phyloP scores from a whole-genome alignment of 208 protist species.

The Leishmania gerbilli region DNA sequence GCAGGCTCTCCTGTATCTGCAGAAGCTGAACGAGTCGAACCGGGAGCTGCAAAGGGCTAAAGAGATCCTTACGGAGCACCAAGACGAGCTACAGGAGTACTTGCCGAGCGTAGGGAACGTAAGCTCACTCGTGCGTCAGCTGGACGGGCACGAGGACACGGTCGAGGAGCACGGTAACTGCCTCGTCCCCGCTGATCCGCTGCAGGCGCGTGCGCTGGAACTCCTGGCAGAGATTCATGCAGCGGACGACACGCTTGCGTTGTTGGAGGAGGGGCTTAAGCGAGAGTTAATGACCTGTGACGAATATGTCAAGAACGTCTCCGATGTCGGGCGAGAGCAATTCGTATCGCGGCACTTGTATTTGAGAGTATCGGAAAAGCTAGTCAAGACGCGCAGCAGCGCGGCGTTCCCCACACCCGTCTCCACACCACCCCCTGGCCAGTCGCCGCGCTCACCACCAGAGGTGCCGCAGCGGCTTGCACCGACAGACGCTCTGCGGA shows the following conservation, averaged over 20 bases:
- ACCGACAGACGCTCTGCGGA: constrained; percentile 36
- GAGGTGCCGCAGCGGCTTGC: constrained; percentile 38
- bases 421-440: constrained; percentile 6
- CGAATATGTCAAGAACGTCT: constrained; percentile 80
- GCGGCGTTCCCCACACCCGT: background rate
- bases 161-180: constrained; percentile 62
- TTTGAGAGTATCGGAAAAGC: constrained; percentile 40
- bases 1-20: constrained; percentile 46
- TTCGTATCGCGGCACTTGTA: constrained; percentile 79
- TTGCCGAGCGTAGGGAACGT: constrained; percentile 53
- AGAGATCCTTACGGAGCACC: constrained; percentile 41
- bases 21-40: constrained; percentile 49
- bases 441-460: constrained; percentile 8
- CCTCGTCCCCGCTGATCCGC: constrained; percentile 51
- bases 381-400: constrained; percentile 17
- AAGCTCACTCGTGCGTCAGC: constrained; percentile 35
- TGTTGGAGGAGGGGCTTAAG: constrained; percentile 72
- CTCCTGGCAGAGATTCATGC: constrained; percentile 79
- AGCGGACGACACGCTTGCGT: constrained; percentile 56
- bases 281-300: constrained; percentile 66
- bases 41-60: constrained; percentile 54
- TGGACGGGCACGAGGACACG: constrained; percentile 49
- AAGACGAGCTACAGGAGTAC: constrained; percentile 57
- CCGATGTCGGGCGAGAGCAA: constrained; percentile 71
- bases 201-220: constrained; percentile 68